A percentile compares a stretch with the other conserved stretches of the same genome.
phyloP scores from a whole-genome alignment of 257 asterid genomes.

The Prunella vulgaris region DNA sequence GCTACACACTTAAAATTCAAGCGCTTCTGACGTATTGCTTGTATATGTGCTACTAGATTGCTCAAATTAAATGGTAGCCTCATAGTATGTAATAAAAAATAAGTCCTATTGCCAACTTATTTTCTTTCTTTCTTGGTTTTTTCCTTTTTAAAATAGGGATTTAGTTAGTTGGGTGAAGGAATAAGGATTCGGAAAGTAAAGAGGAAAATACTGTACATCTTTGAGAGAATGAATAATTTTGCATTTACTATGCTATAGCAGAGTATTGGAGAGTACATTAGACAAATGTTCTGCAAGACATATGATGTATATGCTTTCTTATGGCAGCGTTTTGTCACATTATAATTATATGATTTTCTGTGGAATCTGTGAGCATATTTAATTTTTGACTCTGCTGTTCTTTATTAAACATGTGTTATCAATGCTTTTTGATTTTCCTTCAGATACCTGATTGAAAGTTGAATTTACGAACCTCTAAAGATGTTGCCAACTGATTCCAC shows the following conservation, averaged over 20 bases:
- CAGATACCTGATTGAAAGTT: slow-evolving; percentile 19
- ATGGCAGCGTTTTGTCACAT: no score
- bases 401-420: neutral
- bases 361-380: neutral
- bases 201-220: neutral
- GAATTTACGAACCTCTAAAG: neutral
- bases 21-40: neutral
- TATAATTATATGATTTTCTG: neutral
- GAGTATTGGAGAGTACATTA: neutral
- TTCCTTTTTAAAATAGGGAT: neutral
- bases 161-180: neutral
- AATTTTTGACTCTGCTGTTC: neutral
- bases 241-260: neutral
- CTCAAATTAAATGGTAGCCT: neutral
- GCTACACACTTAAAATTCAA: neutral
- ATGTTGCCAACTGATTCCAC: slow-evolving; percentile 49
- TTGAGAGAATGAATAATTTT: neutral
- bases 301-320: no score
- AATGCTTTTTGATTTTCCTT: neutral
- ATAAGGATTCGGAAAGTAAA: neutral
- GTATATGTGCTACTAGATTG: slow-evolving; percentile 7
- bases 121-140: neutral
- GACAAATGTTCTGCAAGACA: neutral
- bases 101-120: no score
- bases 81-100: neutral